Conservation (phyloP, 441 rosid species). For the Erysimum pusillum region DNA sequence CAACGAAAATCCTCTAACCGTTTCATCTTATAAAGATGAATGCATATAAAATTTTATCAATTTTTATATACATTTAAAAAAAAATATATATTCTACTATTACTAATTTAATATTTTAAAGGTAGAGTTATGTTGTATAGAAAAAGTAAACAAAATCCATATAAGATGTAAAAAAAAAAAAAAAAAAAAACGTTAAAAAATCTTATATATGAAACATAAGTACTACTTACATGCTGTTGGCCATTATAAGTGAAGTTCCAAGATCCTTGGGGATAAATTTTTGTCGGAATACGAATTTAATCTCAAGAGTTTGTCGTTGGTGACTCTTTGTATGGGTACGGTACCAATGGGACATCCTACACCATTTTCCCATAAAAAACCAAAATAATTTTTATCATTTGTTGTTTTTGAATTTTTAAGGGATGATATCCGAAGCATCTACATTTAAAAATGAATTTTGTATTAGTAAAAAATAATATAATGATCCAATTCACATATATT, state of each 20-base stretch:
- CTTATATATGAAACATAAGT: background rate
- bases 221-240: background rate
- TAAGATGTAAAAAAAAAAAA: background rate
- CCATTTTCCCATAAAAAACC: conserved; percentile 17
- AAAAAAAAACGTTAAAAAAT: background rate
- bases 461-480: background rate
- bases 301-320: background rate
- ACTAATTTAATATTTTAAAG: background rate
- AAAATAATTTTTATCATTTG: background rate
- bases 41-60: background rate
- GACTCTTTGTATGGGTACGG: background rate
- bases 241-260: conserved; percentile 17
- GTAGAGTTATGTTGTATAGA: background rate
- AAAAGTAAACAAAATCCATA: background rate
- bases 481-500: background rate
- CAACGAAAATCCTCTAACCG: background rate
- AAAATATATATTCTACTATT: background rate
- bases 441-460: background rate
- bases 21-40: background rate
- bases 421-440: background rate
- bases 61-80: background rate
- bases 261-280: background rate
- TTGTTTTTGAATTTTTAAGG: background rate
- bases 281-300: background rate
- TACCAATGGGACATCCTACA: conserved; percentile 4